phyloP scores from a whole-genome alignment of 805 yeast species.

The Kluyveromyces siamensis region DNA sequence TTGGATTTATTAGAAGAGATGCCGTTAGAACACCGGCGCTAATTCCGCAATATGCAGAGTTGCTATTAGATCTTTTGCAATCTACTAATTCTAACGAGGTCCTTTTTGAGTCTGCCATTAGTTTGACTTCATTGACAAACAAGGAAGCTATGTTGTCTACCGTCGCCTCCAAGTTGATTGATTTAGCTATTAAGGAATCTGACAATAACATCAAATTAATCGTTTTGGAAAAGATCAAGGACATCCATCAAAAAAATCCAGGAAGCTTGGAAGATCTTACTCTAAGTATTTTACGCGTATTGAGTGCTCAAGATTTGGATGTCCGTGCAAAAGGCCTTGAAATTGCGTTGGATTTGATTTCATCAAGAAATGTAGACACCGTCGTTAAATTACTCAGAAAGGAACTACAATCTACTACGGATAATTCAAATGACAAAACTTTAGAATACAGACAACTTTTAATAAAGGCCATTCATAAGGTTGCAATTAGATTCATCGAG shows the following conservation, averaged over 20 bases:
- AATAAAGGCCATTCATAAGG: constrained; percentile 78
- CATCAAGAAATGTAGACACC: constrained; percentile 87
- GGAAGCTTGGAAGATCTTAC: constrained; percentile 78
- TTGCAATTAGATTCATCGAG: constrained; percentile 82
- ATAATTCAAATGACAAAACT: constrained; percentile 61
- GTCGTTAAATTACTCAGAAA: constrained; percentile 86
- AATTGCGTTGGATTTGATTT: constrained; percentile 69
- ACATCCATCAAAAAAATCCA: constrained; percentile 62
- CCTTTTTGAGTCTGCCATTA: constrained; percentile 83
- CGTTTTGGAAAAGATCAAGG: constrained; percentile 77
- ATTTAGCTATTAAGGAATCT: constrained; percentile 83
- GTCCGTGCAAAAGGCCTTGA: constrained; percentile 84
- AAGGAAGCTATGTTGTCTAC: constrained; percentile 60
- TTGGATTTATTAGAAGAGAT: constrained; percentile 86
- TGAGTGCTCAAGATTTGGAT: constrained; percentile 82
- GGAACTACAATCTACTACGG: constrained; percentile 70
- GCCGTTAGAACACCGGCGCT: constrained; percentile 54
- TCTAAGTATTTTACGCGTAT: constrained; percentile 76
- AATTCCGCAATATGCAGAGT: constrained; percentile 59
- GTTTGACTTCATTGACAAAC: constrained; percentile 53
- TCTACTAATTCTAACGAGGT: constrained; percentile 52
- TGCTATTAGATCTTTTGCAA: constrained; percentile 67
- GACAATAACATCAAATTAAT: constrained; percentile 92
- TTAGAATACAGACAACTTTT: constrained; percentile 82
- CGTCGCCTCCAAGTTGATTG: constrained; percentile 81